Percentiles rank a stretch among this genome's conserved stretches.
These are phyloP conservation scores for Penicillium angulare DNA, from an alignment of 495 filamentous ascomycete genomes.

Conservation along the genomic window DNA sequence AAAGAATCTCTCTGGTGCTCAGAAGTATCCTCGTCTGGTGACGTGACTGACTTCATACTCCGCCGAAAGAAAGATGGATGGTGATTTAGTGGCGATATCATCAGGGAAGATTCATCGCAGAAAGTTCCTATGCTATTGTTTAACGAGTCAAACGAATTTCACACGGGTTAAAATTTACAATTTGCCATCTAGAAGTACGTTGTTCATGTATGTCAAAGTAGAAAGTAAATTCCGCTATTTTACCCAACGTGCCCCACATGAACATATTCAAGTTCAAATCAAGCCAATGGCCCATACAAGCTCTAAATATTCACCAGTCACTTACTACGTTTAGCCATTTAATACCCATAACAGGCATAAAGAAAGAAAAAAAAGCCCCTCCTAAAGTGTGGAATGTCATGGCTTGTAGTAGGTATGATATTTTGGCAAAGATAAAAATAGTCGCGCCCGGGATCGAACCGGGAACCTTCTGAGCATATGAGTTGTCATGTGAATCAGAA, in stretches of 20 bases:
- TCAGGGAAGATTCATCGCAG: neutral
- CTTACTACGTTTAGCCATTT: no score
- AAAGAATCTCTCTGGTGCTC: neutral
- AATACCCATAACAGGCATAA: no score
- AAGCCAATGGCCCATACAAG: neutral
- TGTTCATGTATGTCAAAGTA: no score
- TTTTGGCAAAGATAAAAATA: no score
- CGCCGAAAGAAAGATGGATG: neutral
- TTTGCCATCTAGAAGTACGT: neutral
- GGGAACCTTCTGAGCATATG: slow-evolving; percentile 27
- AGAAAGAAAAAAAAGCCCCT: no score
- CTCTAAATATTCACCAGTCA: neutral
- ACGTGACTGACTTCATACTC: neutral
- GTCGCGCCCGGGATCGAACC: slow-evolving; percentile 45
- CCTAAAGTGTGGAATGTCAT: no score
- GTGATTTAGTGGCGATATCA: neutral
- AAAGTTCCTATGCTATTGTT: slow-evolving; percentile 5
- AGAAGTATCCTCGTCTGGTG: no score
- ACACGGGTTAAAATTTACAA: neutral
- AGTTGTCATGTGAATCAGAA: no score
- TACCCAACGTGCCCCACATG: neutral
- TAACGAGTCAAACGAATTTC: slow-evolving; percentile 25
- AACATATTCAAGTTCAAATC: neutral
- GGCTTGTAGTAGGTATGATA: no score
- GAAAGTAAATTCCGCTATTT: neutral